A percentile compares a stretch with the other conserved stretches of the same genome.
These are phyloP conservation scores for Neocatenulostroma microsporum DNA, from an alignment of 2,329 filamentous ascomycete species.

Conservation along the genomic window DNA sequence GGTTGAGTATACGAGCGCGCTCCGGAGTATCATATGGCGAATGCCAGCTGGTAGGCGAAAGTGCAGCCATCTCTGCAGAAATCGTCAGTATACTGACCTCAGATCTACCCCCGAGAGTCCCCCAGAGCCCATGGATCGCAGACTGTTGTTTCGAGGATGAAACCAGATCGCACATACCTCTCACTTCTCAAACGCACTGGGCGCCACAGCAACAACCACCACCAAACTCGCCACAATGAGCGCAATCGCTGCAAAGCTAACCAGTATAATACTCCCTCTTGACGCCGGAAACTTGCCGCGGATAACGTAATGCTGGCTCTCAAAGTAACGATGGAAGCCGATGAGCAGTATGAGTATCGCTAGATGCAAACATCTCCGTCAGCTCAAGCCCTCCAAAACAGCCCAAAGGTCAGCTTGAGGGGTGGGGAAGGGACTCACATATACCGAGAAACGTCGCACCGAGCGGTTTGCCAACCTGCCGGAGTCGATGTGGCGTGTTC, in stretches of 20 bases:
- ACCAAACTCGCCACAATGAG: conserved; percentile 54
- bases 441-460: conserved; percentile 71
- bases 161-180: too few relatives aligned
- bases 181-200: conserved; percentile 35
- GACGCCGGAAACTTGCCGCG: conserved; percentile 72
- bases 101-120: too few relatives aligned
- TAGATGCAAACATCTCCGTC: too few relatives aligned
- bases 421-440: conserved; percentile 20
- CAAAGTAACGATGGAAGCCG: conserved; percentile 71
- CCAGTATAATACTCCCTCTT: conserved; percentile 63
- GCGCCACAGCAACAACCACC: conserved; percentile 51
- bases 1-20: too few relatives aligned
- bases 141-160: too few relatives aligned
- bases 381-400: background rate
- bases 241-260: conserved; percentile 55
- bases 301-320: conserved; percentile 72
- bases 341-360: conserved; percentile 67
- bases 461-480: conserved; percentile 62
- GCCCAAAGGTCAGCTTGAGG: conserved; percentile 6
- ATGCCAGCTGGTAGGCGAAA: too few relatives aligned
- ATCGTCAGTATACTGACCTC: too few relatives aligned
- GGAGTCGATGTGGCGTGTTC: conserved; percentile 33
- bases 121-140: too few relatives aligned
- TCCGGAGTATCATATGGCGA: too few relatives aligned
- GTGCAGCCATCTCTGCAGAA: too few relatives aligned